phyloP scores from a whole-genome alignment of 345 rosid species.

The Ceriops zippeliana region DNA sequence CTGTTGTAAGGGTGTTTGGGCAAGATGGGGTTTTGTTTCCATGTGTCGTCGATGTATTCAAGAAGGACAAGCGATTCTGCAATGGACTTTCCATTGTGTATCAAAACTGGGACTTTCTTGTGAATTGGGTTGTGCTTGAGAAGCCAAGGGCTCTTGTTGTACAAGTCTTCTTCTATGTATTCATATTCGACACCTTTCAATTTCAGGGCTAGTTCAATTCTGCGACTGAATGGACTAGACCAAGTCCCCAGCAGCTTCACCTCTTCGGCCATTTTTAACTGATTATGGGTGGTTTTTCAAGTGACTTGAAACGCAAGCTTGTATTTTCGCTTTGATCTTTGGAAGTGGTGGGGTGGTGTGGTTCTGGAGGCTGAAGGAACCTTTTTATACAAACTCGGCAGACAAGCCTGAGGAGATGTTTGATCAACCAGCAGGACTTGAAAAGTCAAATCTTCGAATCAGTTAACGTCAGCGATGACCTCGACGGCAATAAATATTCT shows the following conservation, averaged over 20 bases:
- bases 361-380: too few species aligned
- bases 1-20: slow-evolving; percentile 15
- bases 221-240: not conserved
- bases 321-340: too few species aligned
- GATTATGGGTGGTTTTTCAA: too few species aligned
- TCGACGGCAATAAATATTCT: too few species aligned
- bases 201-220: slow-evolving; percentile 12
- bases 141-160: slow-evolving; percentile 12
- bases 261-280: slow-evolving; percentile 1
- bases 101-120: slow-evolving; percentile 16
- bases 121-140: slow-evolving; percentile 8
- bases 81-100: slow-evolving; percentile 17
- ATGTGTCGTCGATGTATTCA: slow-evolving; percentile 20
- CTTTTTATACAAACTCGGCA: too few species aligned
- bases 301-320: too few species aligned
- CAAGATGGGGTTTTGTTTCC: slow-evolving; percentile 5
- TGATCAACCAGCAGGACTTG: too few species aligned
- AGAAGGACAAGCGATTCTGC: slow-evolving; percentile 18
- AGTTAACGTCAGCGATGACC: too few species aligned
- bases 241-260: slow-evolving; percentile 15
- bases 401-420: too few species aligned
- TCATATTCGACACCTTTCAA: slow-evolving; percentile 13
- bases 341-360: not conserved
- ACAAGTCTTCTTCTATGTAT: slow-evolving; percentile 15
- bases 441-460: too few species aligned